Evolutionary conservation across 768 basidiomycete species (phyloP).

Genomic region (Ephemerocybe angulata): DNA sequence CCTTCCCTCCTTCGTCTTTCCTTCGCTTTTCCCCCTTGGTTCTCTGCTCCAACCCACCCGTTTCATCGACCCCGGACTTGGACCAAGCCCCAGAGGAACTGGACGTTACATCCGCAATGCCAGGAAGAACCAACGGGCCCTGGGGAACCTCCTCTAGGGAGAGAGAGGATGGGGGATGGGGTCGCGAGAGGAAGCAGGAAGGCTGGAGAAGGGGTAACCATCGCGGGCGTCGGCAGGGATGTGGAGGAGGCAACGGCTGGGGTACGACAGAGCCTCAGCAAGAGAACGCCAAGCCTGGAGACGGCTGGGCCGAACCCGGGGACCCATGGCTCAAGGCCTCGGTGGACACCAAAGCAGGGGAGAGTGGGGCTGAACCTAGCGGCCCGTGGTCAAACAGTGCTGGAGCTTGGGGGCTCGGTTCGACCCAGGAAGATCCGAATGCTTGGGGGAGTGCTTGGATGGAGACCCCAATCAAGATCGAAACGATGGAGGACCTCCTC

Average conservation of each 20-base stretch:
- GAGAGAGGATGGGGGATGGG: background rate
- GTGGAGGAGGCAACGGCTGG: background rate
- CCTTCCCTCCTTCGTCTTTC: no score
- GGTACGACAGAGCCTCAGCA: background rate
- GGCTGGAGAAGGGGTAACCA: background rate
- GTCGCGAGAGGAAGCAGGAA: background rate
- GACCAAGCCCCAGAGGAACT: background rate
- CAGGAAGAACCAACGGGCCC: background rate
- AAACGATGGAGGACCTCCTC: constrained; percentile 9
- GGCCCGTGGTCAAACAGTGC: no score
- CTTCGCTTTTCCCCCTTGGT: no score
- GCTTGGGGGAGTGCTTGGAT: background rate
- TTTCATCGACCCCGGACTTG: background rate
- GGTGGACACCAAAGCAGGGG: no score
- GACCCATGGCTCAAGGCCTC: no score
- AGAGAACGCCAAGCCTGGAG: background rate
- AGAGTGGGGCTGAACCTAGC: no score
- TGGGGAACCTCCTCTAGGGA: background rate
- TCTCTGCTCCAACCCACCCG: no score
- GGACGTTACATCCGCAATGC: background rate
- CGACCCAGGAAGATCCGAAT: background rate
- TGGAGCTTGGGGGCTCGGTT: no score
- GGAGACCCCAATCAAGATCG: background rate
- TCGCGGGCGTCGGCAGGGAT: background rate
- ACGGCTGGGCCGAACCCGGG: background rate